Evolutionary conservation across 805 yeast genomes (phyloP).

Genomic region (Spathaspora girioi): DNA sequence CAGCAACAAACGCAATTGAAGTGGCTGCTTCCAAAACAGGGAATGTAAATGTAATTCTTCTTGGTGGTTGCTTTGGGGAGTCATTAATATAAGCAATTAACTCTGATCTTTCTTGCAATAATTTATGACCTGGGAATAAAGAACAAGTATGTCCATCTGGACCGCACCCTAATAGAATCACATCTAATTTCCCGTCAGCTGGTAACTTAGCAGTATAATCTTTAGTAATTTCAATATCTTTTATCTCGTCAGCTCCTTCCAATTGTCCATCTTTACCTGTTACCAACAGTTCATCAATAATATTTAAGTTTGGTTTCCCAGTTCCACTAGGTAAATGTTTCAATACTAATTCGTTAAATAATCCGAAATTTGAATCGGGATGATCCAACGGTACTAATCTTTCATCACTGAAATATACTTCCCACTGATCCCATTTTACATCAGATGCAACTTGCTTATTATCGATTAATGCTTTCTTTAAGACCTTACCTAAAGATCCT

Average conservation of each 20-base stretch:
- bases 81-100: constrained; percentile 66
- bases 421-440: constrained; percentile 72
- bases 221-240: constrained; percentile 49
- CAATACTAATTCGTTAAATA: constrained; percentile 64
- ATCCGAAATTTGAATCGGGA: constrained; percentile 82
- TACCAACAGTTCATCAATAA: constrained; percentile 63
- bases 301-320: constrained; percentile 54
- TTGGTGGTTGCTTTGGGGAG: constrained; percentile 92
- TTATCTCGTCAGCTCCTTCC: constrained; percentile 44
- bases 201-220: constrained; percentile 64
- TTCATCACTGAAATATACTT: constrained; percentile 85
- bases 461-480: constrained; percentile 63
- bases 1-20: constrained; percentile 77
- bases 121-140: constrained; percentile 77
- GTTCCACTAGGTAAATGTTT: constrained; percentile 39
- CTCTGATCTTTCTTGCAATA: constrained; percentile 51
- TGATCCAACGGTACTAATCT: constrained; percentile 80
- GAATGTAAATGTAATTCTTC: constrained; percentile 85
- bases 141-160: constrained; percentile 97
- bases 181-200: constrained; percentile 45
- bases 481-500: constrained; percentile 80
- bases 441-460: constrained; percentile 40
- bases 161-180: constrained; percentile 83
- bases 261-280: constrained; percentile 45
- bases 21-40: constrained; percentile 59